Conservation (phyloP, 805 yeast species). For the Ogataea henricii region DNA sequence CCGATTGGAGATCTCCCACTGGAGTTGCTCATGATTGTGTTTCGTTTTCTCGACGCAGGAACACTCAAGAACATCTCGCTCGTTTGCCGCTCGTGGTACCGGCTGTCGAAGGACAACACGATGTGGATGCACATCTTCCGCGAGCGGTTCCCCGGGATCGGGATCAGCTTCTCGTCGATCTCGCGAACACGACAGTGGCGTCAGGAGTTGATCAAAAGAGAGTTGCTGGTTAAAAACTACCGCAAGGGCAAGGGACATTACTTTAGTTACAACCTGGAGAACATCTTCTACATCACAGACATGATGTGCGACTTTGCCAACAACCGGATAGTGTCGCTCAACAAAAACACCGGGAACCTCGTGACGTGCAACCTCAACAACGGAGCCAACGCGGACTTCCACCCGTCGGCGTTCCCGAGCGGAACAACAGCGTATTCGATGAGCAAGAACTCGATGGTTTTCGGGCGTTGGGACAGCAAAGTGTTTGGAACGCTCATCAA, state of each 20-base stretch:
- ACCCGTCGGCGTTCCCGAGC: slow-evolving; percentile 29
- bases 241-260: slow-evolving; percentile 34
- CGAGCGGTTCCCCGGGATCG: slow-evolving; percentile 38
- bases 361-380: slow-evolving; percentile 24
- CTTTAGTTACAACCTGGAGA: slow-evolving; percentile 21
- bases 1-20: slow-evolving; percentile 40
- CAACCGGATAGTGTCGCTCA: slow-evolving; percentile 27
- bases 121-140: slow-evolving; percentile 52
- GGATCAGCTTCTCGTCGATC: slow-evolving; percentile 42
- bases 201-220: slow-evolving; percentile 46
- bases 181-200: slow-evolving; percentile 49
- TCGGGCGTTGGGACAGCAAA: slow-evolving; percentile 39
- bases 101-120: slow-evolving; percentile 43
- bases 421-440: slow-evolving; percentile 34
- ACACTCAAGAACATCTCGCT: slow-evolving; percentile 42
- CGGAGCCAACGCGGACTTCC: slow-evolving; percentile 27
- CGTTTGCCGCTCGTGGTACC: slow-evolving; percentile 53
- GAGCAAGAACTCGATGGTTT: slow-evolving; percentile 28
- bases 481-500: slow-evolving; percentile 31
- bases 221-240: slow-evolving; percentile 40
- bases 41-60: slow-evolving; percentile 47
- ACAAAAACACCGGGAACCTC: slow-evolving; percentile 30
- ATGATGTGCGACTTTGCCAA: slow-evolving; percentile 30
- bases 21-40: slow-evolving; percentile 48
- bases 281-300: slow-evolving; percentile 28